Evolutionary conservation across 2,329 filamentous ascomycete genomes (phyloP).

Genomic region (Metarhizium sp.): DNA sequence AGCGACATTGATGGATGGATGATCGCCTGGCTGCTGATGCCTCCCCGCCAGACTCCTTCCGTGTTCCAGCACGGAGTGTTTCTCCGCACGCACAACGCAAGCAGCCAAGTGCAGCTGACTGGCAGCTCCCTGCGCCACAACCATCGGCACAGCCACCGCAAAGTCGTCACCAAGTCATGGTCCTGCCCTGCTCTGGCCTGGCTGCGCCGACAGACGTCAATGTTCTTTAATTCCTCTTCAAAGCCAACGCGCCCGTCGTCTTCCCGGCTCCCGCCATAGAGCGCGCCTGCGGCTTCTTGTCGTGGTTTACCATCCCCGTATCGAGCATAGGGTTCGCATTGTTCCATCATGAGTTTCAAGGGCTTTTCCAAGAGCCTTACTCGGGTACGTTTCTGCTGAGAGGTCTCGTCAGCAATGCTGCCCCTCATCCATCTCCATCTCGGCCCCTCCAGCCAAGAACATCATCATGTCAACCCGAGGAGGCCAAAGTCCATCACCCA

Average conservation of each 20-base stretch:
- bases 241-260: slow-evolving; percentile 1
- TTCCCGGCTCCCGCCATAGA: not conserved
- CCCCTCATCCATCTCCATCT: slow-evolving; percentile 19
- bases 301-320: not conserved
- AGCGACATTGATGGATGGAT: too few relatives aligned
- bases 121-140: slow-evolving; percentile 6
- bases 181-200: not conserved
- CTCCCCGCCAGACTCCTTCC: too few relatives aligned
- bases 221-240: slow-evolving; percentile 3
- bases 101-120: not conserved
- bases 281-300: slow-evolving; percentile 1
- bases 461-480: not conserved
- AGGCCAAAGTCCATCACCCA: not conserved
- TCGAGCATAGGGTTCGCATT: not conserved
- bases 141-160: slow-evolving; percentile 9
- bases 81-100: too few relatives aligned
- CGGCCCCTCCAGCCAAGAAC: not conserved
- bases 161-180: slow-evolving; percentile 1
- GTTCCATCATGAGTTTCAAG: slow-evolving; percentile 78
- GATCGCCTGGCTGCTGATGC: too few relatives aligned
- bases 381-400: slow-evolving; percentile 49
- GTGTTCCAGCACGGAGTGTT: too few relatives aligned
- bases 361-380: slow-evolving; percentile 86
- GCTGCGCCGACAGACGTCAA: slow-evolving; percentile 1
- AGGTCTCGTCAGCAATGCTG: slow-evolving; percentile 4